Evolutionary conservation across 139 green algal genomes (phyloP).

Genomic region (Chlorella vulgaris): DNA sequence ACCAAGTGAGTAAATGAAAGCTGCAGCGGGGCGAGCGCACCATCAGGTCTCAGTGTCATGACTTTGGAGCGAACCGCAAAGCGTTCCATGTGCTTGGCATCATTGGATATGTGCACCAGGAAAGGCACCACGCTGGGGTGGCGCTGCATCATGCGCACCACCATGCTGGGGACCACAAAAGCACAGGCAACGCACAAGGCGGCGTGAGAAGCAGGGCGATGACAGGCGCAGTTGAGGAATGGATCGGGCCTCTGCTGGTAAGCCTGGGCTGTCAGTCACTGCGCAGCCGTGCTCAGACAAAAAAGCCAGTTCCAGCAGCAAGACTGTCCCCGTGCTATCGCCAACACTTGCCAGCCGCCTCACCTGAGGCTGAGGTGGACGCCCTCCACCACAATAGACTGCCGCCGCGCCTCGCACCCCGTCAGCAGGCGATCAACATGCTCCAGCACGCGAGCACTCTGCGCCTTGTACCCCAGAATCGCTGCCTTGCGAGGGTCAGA

Average conservation of each 20-base stretch:
- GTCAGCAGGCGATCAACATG: slow-evolving; percentile 77
- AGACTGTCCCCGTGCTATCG: too few species aligned
- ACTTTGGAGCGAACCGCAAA: slow-evolving; percentile 95
- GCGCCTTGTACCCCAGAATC: slow-evolving; percentile 85
- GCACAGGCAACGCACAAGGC: background rate
- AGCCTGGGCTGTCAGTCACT: too few species aligned
- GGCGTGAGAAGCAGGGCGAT: too few species aligned
- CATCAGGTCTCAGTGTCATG: slow-evolving; percentile 86
- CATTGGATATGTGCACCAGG: slow-evolving; percentile 88
- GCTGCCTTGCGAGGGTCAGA: slow-evolving; percentile 13
- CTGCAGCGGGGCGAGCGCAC: too few species aligned
- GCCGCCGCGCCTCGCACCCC: slow-evolving; percentile 51
- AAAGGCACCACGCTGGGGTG: slow-evolving; percentile 85
- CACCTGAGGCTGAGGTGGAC: slow-evolving; percentile 60
- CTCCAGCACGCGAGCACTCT: slow-evolving; percentile 82
- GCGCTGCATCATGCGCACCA: slow-evolving; percentile 81
- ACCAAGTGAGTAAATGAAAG: too few species aligned
- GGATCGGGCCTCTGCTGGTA: background rate
- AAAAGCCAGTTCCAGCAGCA: too few species aligned
- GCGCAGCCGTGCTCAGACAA: too few species aligned
- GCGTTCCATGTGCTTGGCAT: slow-evolving; percentile 90
- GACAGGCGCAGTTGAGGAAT: background rate
- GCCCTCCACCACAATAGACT: slow-evolving; percentile 78
- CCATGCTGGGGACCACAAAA: slow-evolving; percentile 35
- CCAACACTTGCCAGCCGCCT: too few species aligned